These are phyloP conservation scores for Verticillium isaacii DNA, from an alignment of 2,329 filamentous ascomycete genomes.

Conservation along the genomic window DNA sequence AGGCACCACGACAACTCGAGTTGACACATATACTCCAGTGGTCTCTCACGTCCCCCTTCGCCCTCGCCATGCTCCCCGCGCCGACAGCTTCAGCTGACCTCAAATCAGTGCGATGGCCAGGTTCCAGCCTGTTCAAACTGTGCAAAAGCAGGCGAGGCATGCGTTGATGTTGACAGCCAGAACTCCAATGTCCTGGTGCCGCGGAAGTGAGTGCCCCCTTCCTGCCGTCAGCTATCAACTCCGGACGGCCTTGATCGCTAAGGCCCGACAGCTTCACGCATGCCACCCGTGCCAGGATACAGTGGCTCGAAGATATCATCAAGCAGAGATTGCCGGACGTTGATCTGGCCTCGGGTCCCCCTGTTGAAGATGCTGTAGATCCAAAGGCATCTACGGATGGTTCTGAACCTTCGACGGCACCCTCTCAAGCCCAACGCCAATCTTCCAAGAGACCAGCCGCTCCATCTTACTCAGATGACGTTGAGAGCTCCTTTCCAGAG, in stretches of 20 bases:
- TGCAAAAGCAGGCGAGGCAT: conserved; percentile 25
- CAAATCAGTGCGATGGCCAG: conserved; percentile 27
- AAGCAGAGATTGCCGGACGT: conserved; percentile 19
- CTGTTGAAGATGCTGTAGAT: conserved; percentile 17
- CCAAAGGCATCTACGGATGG: conserved; percentile 2
- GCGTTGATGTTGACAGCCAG: conserved; percentile 30
- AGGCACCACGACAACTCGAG: background rate
- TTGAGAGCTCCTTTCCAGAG: conserved; percentile 35
- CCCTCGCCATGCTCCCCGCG: background rate
- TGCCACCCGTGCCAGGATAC: conserved; percentile 22
- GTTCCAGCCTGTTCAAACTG: conserved; percentile 31
- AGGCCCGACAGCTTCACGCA: conserved; percentile 12
- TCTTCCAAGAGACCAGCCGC: conserved; percentile 27
- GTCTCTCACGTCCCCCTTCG: background rate
- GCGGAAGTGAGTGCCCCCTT: conserved; percentile 21
- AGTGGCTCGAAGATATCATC: conserved; percentile 28
- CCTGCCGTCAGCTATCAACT: background rate
- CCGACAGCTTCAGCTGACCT: background rate
- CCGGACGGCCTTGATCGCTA: background rate
- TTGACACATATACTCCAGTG: conserved; percentile 1
- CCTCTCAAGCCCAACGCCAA: background rate
- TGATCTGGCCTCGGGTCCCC: conserved; percentile 21
- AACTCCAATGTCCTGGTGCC: conserved; percentile 27
- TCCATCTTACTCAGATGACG: conserved; percentile 45
- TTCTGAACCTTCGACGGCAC: conserved; percentile 1